phyloP scores from a whole-genome alignment of 495 filamentous ascomycete genomes.

The Aspergillus mulundensis region DNA sequence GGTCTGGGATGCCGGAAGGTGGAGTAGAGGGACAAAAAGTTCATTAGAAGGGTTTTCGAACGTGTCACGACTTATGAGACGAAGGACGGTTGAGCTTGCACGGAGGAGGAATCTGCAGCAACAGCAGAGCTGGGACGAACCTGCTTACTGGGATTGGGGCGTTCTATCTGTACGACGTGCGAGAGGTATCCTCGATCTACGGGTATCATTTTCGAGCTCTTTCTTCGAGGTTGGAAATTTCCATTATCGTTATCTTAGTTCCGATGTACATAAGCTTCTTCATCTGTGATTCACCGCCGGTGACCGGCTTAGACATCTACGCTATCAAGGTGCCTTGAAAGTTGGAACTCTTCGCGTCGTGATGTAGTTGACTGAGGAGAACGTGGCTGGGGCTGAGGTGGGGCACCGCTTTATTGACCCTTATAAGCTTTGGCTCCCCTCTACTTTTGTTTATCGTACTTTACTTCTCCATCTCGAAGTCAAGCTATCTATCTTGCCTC shows the following conservation, averaged over 20 bases:
- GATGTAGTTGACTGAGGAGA: neutral
- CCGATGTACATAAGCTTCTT: slow-evolving; percentile 44
- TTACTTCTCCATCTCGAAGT: neutral
- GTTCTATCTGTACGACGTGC: slow-evolving; percentile 15
- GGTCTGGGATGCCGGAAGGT: neutral
- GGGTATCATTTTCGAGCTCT: slow-evolving; percentile 10
- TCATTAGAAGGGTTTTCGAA: slow-evolving; percentile 26
- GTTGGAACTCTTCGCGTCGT: neutral
- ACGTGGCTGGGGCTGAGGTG: slow-evolving; percentile 4
- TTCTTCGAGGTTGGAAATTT: slow-evolving; percentile 9
- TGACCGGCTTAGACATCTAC: slow-evolving; percentile 26
- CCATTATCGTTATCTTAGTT: slow-evolving; percentile 23
- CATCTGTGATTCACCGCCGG: slow-evolving; percentile 31
- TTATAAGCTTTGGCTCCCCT: neutral
- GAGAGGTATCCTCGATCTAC: slow-evolving; percentile 12
- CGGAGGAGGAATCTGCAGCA: slow-evolving; percentile 29
- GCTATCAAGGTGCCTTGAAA: slow-evolving; percentile 8
- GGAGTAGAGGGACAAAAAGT: slow-evolving; percentile 36
- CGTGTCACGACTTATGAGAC: slow-evolving; percentile 40
- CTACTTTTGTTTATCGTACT: neutral
- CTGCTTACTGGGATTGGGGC: slow-evolving; percentile 15
- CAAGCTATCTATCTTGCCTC: neutral
- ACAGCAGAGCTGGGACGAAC: slow-evolving; percentile 19
- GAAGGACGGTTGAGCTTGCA: slow-evolving; percentile 35
- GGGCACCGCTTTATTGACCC: slow-evolving; percentile 8